Evolutionary conservation across 371 early-diverging fungal species (phyloP), one percentile per base, ranked within the genome.

Genomic region (Mucor saturninus): DNA sequence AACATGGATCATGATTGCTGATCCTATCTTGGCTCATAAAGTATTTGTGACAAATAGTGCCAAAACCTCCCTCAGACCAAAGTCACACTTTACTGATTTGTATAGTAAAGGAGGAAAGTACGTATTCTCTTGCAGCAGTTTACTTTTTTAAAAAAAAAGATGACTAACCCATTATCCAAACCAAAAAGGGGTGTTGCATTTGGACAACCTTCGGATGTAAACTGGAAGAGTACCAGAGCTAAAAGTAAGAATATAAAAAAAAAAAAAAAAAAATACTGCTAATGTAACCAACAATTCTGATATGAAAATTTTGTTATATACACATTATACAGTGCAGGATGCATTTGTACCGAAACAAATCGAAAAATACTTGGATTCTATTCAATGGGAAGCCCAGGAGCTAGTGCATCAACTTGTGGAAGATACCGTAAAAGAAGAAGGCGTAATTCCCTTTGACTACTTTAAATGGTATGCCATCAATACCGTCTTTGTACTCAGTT

Each of bases 1-100:
- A 8, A 45, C 39, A 8, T 68, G 64, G 64, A 48, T 68, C 13
- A 46, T 56, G 29, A 32, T 68, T 0, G 32, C 42, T 52, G 64
- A 64, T 48, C 64, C 69, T n/a, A 30, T 21, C 0, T 37, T 68
- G 10, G 69, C 69, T 4, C 69, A 68, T 14, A 57, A 68, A 43
- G 56, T 68, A 2, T 64, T 68, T 60, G 64, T 68, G 13, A 56
- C 42, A 2, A 46, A 52, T 15, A 64, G 69, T 31, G 57, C 46
- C 7, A 39, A 55, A 21, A 46, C 64, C 0, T 68, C 69, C 5
- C 42, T 35, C 13, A 30, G 69, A 21, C 56, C 64, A 39, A 31
- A 64, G 5, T 10, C 40, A 5, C 26, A 13, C 8, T 64, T 38
- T 21, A 8, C 32, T 14, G 21, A 61, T 8, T 40, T 37, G 5